Conservation (phyloP, 805 yeast species). For the Candida orba region DNA sequence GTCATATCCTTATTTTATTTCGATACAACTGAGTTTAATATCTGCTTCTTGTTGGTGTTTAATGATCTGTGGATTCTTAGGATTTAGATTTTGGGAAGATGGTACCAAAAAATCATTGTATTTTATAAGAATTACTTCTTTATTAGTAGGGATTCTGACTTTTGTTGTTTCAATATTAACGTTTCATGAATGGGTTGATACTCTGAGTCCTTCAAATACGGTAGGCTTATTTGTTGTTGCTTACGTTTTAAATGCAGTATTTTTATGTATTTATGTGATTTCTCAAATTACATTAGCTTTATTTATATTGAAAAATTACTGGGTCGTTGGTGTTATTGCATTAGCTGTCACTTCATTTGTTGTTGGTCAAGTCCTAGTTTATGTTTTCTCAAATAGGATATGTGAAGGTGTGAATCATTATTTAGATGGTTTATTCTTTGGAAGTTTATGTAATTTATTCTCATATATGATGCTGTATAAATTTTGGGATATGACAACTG, state of each 20-base stretch:
- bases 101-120: slow-evolving; percentile 67
- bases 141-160: slow-evolving; percentile 52
- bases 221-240: slow-evolving; percentile 62
- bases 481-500: slow-evolving; percentile 93
- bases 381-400: slow-evolving; percentile 57
- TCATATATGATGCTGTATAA: slow-evolving; percentile 93
- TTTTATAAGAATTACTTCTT: slow-evolving; percentile 43
- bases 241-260: slow-evolving; percentile 64
- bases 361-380: slow-evolving; percentile 71
- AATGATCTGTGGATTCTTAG: slow-evolving; percentile 67
- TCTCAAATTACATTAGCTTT: slow-evolving; percentile 65
- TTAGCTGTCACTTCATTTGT: slow-evolving; percentile 68
- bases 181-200: slow-evolving; percentile 54
- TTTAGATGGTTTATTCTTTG: slow-evolving; percentile 84
- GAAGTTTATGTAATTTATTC: slow-evolving; percentile 70
- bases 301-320: slow-evolving; percentile 62
- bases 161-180: slow-evolving; percentile 68
- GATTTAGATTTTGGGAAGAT: slow-evolving; percentile 93
- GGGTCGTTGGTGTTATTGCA: slow-evolving; percentile 85
- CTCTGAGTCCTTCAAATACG: slow-evolving; percentile 46
- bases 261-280: slow-evolving; percentile 53
- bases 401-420: slow-evolving; percentile 77
- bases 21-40: slow-evolving; percentile 68
- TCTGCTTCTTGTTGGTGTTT: slow-evolving; percentile 67
- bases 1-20: slow-evolving; percentile 75